Evolutionary conservation across 1,284 basidiomycete species (phyloP).

Genomic region (Ustilago bromivora): DNA sequence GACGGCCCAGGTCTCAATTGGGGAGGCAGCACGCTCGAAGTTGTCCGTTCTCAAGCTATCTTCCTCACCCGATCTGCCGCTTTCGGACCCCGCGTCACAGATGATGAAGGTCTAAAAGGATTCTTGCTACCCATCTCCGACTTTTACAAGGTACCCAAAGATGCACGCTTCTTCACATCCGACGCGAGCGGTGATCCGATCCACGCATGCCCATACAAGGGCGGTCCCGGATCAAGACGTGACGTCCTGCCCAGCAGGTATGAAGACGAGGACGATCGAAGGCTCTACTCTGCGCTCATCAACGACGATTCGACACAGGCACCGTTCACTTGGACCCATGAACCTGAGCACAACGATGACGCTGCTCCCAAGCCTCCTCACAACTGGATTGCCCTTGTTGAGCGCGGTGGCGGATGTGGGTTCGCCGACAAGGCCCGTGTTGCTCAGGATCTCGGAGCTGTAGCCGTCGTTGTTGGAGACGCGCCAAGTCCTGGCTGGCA

Average conservation of each 20-base stretch:
- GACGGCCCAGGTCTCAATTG: slow-evolving; percentile 53
- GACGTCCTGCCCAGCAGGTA: slow-evolving; percentile 19
- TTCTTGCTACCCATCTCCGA: slow-evolving; percentile 58
- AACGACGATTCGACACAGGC: slow-evolving; percentile 20
- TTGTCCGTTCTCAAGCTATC: slow-evolving; percentile 61
- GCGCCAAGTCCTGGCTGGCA: slow-evolving; percentile 46
- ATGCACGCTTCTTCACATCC: slow-evolving; percentile 19
- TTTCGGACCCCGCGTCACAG: slow-evolving; percentile 61
- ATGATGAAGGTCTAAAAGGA: slow-evolving; percentile 58
- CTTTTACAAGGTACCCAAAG: slow-evolving; percentile 53
- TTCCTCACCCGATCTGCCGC: slow-evolving; percentile 66
- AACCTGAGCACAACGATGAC: slow-evolving; percentile 2
- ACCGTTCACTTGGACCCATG: slow-evolving; percentile 29
- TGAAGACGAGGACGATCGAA: slow-evolving; percentile 46
- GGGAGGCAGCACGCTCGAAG: slow-evolving; percentile 61
- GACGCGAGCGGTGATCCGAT: slow-evolving; percentile 27
- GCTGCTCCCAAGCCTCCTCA: slow-evolving; percentile 42
- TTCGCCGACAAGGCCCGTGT: slow-evolving; percentile 66
- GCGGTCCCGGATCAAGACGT: slow-evolving; percentile 49
- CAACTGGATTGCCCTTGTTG: slow-evolving; percentile 67
- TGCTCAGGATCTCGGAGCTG: slow-evolving; percentile 64
- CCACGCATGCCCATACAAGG: slow-evolving; percentile 55
- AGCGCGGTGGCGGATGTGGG: slow-evolving; percentile 63
- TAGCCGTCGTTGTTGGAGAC: slow-evolving; percentile 68
- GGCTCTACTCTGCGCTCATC: slow-evolving; percentile 32